A percentile compares a stretch with the other conserved stretches of the same genome.
Conservation (phyloP, 345 rosid genomes). For the Gossypium raimondii region DNA sequence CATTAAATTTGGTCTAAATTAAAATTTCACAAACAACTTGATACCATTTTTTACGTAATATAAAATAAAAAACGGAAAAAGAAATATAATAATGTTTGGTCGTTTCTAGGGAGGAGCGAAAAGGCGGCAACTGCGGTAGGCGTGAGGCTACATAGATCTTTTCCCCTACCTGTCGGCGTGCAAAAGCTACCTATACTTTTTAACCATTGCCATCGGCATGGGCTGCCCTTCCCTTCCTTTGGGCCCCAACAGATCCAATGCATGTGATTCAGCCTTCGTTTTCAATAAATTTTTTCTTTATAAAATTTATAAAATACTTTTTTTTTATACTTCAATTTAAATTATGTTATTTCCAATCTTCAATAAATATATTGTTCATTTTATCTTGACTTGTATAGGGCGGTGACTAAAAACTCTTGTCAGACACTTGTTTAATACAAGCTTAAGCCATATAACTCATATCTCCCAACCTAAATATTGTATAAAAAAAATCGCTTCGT, state of each 20-base stretch:
- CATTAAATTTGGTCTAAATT: no score
- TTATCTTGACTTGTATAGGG: no score
- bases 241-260: not conserved
- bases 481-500: no score
- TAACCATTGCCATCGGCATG: not conserved
- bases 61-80: not conserved
- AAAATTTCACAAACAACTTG: no score
- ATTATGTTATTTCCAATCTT: no score
- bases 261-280: not conserved
- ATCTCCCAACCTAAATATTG: no score
- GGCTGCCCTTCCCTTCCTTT: constrained; percentile 2
- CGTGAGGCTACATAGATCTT: not conserved
- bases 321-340: no score
- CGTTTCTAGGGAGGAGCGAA: constrained; percentile 3
- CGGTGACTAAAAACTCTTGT: no score
- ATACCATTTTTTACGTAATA: no score
- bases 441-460: no score
- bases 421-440: no score
- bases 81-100: not conserved
- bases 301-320: not conserved
- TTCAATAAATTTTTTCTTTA: not conserved
- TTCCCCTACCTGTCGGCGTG: not conserved
- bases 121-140: not conserved
- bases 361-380: no score
- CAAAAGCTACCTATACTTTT: not conserved